Evolutionary conservation across 2,329 filamentous ascomycete genomes (phyloP).

Genomic region (Pleurostoma richardsiae): DNA sequence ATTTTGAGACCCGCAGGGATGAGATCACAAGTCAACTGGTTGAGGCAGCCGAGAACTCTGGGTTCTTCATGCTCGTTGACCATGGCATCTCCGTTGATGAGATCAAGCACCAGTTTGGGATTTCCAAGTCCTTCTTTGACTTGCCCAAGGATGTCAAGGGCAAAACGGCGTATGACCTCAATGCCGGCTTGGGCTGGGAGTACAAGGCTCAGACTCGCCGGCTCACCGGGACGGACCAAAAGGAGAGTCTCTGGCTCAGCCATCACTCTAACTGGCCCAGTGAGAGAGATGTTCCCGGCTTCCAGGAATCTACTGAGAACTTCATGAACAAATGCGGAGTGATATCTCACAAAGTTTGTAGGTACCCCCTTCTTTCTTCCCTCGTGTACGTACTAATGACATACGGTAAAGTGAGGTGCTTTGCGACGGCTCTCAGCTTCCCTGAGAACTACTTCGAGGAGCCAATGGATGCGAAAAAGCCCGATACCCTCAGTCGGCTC

Average conservation of each 20-base stretch:
- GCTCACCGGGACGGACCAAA: constrained; percentile 44
- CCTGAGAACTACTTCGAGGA: constrained; percentile 42
- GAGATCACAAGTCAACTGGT: constrained; percentile 42
- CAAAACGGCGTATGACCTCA: constrained; percentile 36
- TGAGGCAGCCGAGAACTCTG: constrained; percentile 42
- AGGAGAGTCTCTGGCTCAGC: constrained; percentile 50
- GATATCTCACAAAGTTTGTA: constrained; percentile 38
- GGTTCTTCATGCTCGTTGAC: constrained; percentile 42
- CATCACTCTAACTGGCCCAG: constrained; percentile 41
- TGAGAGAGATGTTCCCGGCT: constrained; percentile 32
- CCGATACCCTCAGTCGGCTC: constrained; percentile 42
- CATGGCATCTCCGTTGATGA: constrained; percentile 27
- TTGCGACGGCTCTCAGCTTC: constrained; percentile 43
- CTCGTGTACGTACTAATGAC: background rate
- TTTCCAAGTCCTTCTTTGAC: constrained; percentile 34
- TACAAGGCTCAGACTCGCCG: constrained; percentile 43
- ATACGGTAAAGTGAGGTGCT: constrained; percentile 31
- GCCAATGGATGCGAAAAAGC: constrained; percentile 35
- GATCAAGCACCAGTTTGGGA: constrained; percentile 11
- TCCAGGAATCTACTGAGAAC: constrained; percentile 26
- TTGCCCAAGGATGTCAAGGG: constrained; percentile 37
- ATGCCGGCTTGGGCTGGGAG: constrained; percentile 48
- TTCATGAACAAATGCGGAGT: constrained; percentile 44
- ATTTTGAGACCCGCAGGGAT: constrained; percentile 40
- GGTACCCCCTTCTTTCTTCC: background rate